Base-by-base conservation (phyloP, 306 rosid genomes). In the Pueraria montana region DNA sequence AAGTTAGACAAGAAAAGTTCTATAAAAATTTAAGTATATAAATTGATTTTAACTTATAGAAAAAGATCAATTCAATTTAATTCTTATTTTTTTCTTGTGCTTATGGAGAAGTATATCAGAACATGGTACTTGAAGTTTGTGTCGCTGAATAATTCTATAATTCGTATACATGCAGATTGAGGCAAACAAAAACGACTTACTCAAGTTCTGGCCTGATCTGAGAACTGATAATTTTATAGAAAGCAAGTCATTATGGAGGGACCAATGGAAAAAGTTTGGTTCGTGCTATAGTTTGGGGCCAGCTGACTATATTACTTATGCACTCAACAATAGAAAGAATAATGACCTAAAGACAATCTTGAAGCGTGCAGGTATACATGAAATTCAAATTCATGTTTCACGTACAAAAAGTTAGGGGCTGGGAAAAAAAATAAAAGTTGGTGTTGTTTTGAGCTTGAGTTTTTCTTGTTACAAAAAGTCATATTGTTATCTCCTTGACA, bases 221-320 rank as follows among this genome's bases (percentile, higher is more conserved):
- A 63, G 40, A 13, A 63, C 69, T 30, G 69, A 63, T 63, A 63
- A 30, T 14, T 63, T 63, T 30, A 27, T 26, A 13, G 69, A 27
- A 12, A 66, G 72, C 72, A 36, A 66, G 49, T 0, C 17, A 36
- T 16, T 66, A 10, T 66, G 72, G 72, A 24, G 46, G 5, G 6
- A 71, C 40, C 76, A 71, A n/a, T 71, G 76, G 59, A 46, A 1
- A 24, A 71, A 1, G 40, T 49, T 23, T 24, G 76, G 76, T 2
- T 71, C 76, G 7, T 46, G 76, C 42, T 46, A 45, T 49, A 30
- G 4, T 46, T 1, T 45, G 59, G 2, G 2, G 40, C 76, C 59
- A 23, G 24, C 24, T 2, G 42, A 71, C n/a, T 71, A 46, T 20
- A 14, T 71, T 26, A 5, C 7, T 2, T 21, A 49, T 5, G 23